Evolutionary conservation across 2,329 filamentous ascomycete genomes (phyloP).

Genomic region (Ophiosphaerella narmari): DNA sequence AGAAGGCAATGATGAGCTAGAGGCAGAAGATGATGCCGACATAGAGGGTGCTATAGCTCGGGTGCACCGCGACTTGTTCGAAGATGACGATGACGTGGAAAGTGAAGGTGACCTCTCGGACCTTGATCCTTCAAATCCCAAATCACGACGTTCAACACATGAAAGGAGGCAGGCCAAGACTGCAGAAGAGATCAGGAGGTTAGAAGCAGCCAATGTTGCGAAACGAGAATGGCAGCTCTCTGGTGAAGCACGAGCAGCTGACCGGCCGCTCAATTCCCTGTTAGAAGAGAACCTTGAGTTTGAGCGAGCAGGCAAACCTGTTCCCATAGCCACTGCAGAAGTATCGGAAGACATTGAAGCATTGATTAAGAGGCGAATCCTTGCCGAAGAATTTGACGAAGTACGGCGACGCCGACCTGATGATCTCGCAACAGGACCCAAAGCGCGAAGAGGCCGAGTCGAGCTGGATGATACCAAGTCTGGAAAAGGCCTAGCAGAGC

Average conservation of each 20-base stretch:
- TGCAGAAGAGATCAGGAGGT: constrained; percentile 84
- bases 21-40: constrained; percentile 58
- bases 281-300: constrained; percentile 96
- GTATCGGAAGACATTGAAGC: constrained; percentile 89
- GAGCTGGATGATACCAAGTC: constrained; percentile 86
- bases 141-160: constrained; percentile 78
- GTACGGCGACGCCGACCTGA: constrained; percentile 81
- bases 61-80: constrained; percentile 88
- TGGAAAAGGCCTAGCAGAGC: constrained; percentile 84
- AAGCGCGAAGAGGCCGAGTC: constrained; percentile 71
- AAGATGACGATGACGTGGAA: constrained; percentile 68
- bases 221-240: constrained; percentile 90
- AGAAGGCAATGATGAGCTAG: constrained; percentile 13
- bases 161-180: constrained; percentile 86
- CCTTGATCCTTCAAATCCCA: constrained; percentile 69
- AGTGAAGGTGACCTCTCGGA: constrained; percentile 62
- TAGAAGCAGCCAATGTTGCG: constrained; percentile 86
- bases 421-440: constrained; percentile 64
- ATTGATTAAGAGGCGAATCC: constrained; percentile 89
- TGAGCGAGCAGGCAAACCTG: constrained; percentile 90
- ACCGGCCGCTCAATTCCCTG: constrained; percentile 87
- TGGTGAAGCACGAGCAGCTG: constrained; percentile 82
- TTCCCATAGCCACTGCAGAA: constrained; percentile 91
- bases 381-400: constrained; percentile 91
- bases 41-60: constrained; percentile 83